These are phyloP conservation scores for Fusarium temperatum DNA, from an alignment of 2,329 filamentous ascomycete species.

Conservation along the genomic window DNA sequence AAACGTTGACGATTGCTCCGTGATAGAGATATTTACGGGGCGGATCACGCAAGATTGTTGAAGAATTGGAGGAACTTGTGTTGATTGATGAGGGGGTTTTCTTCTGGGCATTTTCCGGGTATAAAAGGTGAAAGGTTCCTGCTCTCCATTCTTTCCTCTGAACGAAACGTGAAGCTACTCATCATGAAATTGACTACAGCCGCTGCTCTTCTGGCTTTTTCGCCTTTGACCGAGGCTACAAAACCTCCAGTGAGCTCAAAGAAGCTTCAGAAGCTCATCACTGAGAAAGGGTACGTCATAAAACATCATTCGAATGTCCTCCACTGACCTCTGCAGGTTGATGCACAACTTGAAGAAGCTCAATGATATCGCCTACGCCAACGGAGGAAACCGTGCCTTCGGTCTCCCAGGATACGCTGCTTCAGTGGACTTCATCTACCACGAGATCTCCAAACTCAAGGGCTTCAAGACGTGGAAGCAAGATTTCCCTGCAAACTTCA, in stretches of 20 bases:
- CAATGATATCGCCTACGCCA: constrained; percentile 44
- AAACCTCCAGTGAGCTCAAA: constrained; percentile 33
- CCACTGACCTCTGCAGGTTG: constrained; percentile 14
- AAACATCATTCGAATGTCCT: accelerated
- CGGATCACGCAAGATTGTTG: constrained; percentile 22
- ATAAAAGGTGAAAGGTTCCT: not conserved
- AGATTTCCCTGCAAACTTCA: constrained; percentile 44
- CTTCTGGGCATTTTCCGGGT: not conserved
- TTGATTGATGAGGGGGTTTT: not conserved
- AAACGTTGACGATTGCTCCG: constrained; percentile 20
- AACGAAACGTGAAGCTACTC: not conserved
- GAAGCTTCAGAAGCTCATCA: constrained; percentile 39
- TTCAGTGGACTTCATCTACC: constrained; percentile 46
- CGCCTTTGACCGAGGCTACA: constrained; percentile 30
- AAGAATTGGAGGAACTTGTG: constrained; percentile 5
- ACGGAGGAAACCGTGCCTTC: constrained; percentile 46
- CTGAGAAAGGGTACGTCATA: constrained; percentile 29
- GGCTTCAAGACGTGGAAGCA: constrained; percentile 44
- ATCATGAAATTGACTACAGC: constrained; percentile 34
- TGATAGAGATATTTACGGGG: constrained; percentile 16
- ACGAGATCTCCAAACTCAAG: constrained; percentile 40
- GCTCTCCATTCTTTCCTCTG: not conserved
- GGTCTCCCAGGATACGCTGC: constrained; percentile 47
- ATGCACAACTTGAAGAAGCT: constrained; percentile 42
- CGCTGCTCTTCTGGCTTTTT: constrained; percentile 39